phyloP scores from a whole-genome alignment of 2,329 filamentous ascomycete genomes.

The Ceratocystiopsis brevicomis region DNA sequence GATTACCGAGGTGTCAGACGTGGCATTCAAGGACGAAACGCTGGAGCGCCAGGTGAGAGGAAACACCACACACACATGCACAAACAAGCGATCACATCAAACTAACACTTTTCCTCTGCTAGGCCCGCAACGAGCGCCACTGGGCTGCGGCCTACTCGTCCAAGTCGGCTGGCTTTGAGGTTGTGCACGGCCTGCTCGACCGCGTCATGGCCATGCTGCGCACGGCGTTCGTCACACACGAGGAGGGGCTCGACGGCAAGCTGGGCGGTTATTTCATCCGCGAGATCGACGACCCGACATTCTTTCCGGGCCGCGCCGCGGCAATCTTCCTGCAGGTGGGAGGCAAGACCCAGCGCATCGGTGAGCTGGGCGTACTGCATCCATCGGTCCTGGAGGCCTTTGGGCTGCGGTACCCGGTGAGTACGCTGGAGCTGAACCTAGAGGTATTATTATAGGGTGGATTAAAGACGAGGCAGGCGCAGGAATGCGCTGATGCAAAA shows the following conservation, averaged over 20 bases:
- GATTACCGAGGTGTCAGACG: constrained; percentile 80
- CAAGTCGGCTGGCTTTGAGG: constrained; percentile 84
- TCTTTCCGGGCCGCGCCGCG: constrained; percentile 78
- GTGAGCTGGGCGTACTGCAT: constrained; percentile 85
- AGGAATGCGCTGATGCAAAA: no score
- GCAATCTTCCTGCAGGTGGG: constrained; percentile 59
- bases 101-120: no score
- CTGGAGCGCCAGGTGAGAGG: constrained; percentile 38
- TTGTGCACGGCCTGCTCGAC: constrained; percentile 86
- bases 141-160: constrained; percentile 94
- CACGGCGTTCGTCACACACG: constrained; percentile 57
- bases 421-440: constrained; percentile 83
- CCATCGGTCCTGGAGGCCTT: constrained; percentile 86
- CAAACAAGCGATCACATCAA: no score
- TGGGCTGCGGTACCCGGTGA: constrained; percentile 82
- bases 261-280: constrained; percentile 80
- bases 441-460: constrained; percentile 59
- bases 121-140: constrained; percentile 74
- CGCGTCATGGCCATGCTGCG: constrained; percentile 84
- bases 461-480: no score
- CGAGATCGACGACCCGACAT: constrained; percentile 77
- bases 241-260: constrained; percentile 42
- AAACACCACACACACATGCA: no score
- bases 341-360: constrained; percentile 60
- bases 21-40: constrained; percentile 71